Evolutionary conservation across 495 filamentous ascomycete species (phyloP).

Genomic region (Penicillium antarcticum): DNA sequence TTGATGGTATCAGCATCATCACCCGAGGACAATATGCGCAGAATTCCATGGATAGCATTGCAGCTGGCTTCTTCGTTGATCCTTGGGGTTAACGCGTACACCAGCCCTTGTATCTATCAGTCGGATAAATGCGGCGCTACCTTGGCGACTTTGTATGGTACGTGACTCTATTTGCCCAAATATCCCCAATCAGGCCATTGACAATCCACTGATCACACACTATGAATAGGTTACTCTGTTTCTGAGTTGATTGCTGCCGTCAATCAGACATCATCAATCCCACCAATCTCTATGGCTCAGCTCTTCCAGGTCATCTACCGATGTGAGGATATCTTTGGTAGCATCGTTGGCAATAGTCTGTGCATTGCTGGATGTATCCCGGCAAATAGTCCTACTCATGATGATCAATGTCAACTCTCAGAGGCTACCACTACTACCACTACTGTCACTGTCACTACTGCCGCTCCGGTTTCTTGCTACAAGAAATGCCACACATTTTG

Average conservation of each 20-base stretch:
- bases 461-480: not conserved
- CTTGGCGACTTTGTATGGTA: conserved; percentile 15
- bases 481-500: conserved; percentile 9
- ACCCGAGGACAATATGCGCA: not conserved
- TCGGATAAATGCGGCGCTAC: conserved; percentile 19
- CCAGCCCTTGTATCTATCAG: conserved; percentile 19
- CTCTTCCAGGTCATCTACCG: conserved; percentile 16
- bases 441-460: not conserved
- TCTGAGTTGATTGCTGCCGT: conserved; percentile 13
- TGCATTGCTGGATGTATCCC: conserved; percentile 14
- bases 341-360: conserved; percentile 13
- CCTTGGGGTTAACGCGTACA: conserved; percentile 3
- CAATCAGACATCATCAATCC: conserved; percentile 17
- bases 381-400: not conserved
- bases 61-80: not conserved
- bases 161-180: not conserved
- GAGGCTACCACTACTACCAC: not conserved
- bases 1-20: not conserved
- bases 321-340: conserved; percentile 16
- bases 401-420: conserved; percentile 13
- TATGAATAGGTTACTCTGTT: conserved; percentile 9
- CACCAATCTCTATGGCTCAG: conserved; percentile 6
- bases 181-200: no score
- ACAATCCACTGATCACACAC: not conserved
- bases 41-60: not conserved